A percentile compares a stretch with the other conserved stretches of the same genome.
Evolutionary conservation across 2,329 filamentous ascomycete species (phyloP).

Genomic region (Dichotomopilus funicola): DNA sequence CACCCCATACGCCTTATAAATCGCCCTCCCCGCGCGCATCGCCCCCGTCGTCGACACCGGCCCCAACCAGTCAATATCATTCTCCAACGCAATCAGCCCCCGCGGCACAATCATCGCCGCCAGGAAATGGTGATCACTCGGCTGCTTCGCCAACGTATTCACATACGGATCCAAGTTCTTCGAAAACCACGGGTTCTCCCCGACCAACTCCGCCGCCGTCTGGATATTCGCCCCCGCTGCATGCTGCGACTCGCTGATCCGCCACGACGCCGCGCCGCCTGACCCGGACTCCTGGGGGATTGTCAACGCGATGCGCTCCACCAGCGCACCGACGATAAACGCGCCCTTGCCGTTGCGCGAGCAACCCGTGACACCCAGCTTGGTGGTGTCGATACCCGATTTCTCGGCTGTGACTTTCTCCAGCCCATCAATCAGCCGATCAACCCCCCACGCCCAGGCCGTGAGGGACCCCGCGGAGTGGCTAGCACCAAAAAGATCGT

Average conservation of each 20-base stretch:
- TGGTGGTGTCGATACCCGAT: slow-evolving; percentile 43
- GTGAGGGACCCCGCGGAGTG: slow-evolving; percentile 53
- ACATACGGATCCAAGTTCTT: slow-evolving; percentile 47
- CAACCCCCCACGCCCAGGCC: slow-evolving; percentile 59
- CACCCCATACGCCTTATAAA: slow-evolving; percentile 48
- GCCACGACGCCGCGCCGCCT: slow-evolving; percentile 56
- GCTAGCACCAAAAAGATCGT: slow-evolving; percentile 48
- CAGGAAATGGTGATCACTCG: slow-evolving; percentile 53
- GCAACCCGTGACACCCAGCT: slow-evolving; percentile 55
- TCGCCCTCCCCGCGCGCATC: slow-evolving; percentile 48
- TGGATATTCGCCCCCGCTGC: slow-evolving; percentile 51
- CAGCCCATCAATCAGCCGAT: slow-evolving; percentile 53
- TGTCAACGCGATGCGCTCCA: slow-evolving; percentile 52
- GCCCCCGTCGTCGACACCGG: slow-evolving; percentile 50
- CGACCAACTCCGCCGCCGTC: slow-evolving; percentile 51
- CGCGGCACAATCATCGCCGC: slow-evolving; percentile 51
- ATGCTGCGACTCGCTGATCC: slow-evolving; percentile 46
- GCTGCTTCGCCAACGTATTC: slow-evolving; percentile 39
- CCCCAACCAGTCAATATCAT: slow-evolving; percentile 54
- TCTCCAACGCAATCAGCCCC: slow-evolving; percentile 50
- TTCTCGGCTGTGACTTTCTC: slow-evolving; percentile 39
- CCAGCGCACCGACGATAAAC: slow-evolving; percentile 53
- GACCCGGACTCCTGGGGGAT: slow-evolving; percentile 58
- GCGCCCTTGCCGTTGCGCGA: slow-evolving; percentile 60
- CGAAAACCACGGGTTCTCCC: slow-evolving; percentile 59